Base-by-base conservation (phyloP, 164 flowering plant genomes). In the Magnolia officinalis region DNA sequence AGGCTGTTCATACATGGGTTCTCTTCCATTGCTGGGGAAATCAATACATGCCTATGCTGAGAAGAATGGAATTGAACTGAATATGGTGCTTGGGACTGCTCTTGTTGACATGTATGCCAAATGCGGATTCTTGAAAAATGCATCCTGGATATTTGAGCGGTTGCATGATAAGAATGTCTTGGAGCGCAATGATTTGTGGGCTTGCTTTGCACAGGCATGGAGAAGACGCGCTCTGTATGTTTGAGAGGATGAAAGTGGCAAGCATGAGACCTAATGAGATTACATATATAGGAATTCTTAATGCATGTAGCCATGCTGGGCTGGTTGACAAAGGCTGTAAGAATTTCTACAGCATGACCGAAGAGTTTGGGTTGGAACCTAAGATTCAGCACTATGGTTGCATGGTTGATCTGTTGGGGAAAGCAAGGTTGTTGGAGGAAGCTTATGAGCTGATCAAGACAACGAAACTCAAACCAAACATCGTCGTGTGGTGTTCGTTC, bases 321-420 rank as follows among this genome's bases (percentile, higher is more conserved):
- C 70, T 86, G 74, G 82, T 90, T 0, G 81, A 88, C 6, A 86
- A 87, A 71, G 93, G 90, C 10, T 79, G 76, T 0, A 77, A 80
- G 24, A 79, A 83, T 68, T 88, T 84, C 71, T 13, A 58, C 2
- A 78, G 76, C 58, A 80, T 86, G 90, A 80, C 85, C 72, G 78
- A 80, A 72, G 82, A 84, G 74, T 82, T 65, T 63, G 86, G 83
- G 2, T 73, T 88, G 59, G 87, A 87, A 61, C 85, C 82, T 0
- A 80, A 82, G 78, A 86, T 90, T 78, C 90, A 88, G 59, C 91
- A 90, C 67, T 88, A 85, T 71, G 92, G 90, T 1, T 88, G 92
- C 88, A 84, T 89, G 89, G 89, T 89, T n/a, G 87, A 88, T 81
- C 63, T 89, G 81, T 78, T 83, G 66, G 90, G 93, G 14, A 89